Conservation (phyloP, 495 filamentous ascomycete genomes). For the Thermochaetoides thermophila region DNA sequence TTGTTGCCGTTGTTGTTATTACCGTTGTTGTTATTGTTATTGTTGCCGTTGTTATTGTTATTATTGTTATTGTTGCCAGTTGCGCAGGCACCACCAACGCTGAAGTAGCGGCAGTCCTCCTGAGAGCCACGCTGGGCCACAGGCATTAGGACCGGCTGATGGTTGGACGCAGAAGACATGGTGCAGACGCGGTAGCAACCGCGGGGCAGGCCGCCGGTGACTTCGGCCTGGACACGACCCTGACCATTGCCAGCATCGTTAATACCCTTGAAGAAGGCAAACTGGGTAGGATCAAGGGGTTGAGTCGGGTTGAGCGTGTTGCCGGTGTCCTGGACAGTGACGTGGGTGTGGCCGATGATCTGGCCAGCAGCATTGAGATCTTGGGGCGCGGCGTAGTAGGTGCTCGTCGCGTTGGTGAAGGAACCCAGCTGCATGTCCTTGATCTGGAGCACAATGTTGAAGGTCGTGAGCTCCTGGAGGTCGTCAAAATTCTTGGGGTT, state of each 20-base stretch:
- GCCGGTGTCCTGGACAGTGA: constrained; percentile 50
- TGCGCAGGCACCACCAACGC: constrained; percentile 19
- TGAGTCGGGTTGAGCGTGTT: constrained; percentile 31
- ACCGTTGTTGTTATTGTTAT: constrained; percentile 11
- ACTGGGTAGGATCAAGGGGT: constrained; percentile 41
- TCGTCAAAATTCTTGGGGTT: constrained; percentile 36
- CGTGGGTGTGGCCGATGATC: constrained; percentile 57
- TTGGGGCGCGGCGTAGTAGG: constrained; percentile 62
- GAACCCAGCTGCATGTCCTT: constrained; percentile 45
- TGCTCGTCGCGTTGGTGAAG: constrained; percentile 48
- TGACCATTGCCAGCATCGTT: constrained; percentile 55
- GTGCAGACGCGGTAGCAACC: constrained; percentile 63
- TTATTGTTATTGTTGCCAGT: constrained; percentile 9
- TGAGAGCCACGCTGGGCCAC: constrained; percentile 59
- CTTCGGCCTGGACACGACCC: constrained; percentile 38
- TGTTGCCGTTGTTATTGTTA: constrained; percentile 11
- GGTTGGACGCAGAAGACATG: constrained; percentile 52
- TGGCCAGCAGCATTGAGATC: constrained; percentile 34
- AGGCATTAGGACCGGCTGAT: constrained; percentile 67
- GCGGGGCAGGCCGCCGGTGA: constrained; percentile 47
- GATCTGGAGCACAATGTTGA: constrained; percentile 45
- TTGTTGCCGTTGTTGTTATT: constrained; percentile 9
- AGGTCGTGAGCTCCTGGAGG: constrained; percentile 33
- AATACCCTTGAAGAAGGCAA: constrained; percentile 67
- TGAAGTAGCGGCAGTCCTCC: constrained; percentile 60